phyloP scores from a whole-genome alignment of 768 basidiomycete genomes.

The Mycena pura region DNA sequence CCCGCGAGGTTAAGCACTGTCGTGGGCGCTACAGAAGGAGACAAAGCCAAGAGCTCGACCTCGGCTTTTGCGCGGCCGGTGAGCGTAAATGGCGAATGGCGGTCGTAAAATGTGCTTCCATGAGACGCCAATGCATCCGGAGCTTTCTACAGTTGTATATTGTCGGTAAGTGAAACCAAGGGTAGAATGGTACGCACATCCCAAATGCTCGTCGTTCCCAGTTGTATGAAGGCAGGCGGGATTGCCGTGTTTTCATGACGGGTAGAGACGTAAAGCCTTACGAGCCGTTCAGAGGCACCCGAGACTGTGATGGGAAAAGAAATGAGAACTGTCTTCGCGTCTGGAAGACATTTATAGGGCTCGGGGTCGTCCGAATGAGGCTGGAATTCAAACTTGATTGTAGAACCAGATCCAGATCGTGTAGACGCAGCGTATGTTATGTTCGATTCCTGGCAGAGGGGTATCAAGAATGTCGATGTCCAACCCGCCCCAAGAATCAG shows the following conservation, averaged over 20 bases:
- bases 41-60: conserved; percentile 57
- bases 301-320: conserved; percentile 58
- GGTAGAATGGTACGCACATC: conserved; percentile 47
- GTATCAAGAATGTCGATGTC: conserved; percentile 66
- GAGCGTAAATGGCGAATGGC: conserved; percentile 52
- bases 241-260: conserved; percentile 29
- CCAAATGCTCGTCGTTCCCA: conserved; percentile 69
- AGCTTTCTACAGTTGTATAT: conserved; percentile 6
- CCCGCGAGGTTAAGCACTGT: conserved; percentile 69
- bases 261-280: conserved; percentile 50
- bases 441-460: conserved; percentile 50
- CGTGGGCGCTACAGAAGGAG: conserved; percentile 42
- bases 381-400: conserved; percentile 64
- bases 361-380: conserved; percentile 51
- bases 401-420: conserved; percentile 55
- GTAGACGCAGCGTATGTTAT: conserved; percentile 59
- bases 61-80: conserved; percentile 60
- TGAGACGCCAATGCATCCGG: not conserved
- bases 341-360: conserved; percentile 55
- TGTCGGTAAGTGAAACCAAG: not conserved
- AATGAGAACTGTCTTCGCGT: conserved; percentile 61
- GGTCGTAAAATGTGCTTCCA: conserved; percentile 48
- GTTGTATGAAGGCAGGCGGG: conserved; percentile 57
- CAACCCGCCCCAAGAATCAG: conserved; percentile 74
- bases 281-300: conserved; percentile 56